Conservation (phyloP, 164 flowering plant genomes). For the Cinnamomum micranthum region DNA sequence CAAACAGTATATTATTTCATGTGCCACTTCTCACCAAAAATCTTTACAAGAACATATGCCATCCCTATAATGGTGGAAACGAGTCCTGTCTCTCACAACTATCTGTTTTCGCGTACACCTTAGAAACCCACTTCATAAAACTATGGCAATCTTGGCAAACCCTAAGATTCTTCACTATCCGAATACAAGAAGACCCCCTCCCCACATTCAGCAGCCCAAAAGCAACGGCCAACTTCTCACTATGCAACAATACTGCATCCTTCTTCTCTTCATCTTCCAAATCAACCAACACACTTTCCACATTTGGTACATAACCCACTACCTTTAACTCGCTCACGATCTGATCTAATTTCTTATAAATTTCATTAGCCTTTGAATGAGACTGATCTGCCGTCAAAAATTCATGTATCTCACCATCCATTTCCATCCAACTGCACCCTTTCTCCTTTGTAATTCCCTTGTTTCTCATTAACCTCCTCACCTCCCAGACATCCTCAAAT, state of each 20-base stretch:
- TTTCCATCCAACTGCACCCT: conserved; percentile 62
- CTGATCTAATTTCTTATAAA: conserved; percentile 49
- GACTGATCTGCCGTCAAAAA: conserved; percentile 55
- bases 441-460: conserved; percentile 56
- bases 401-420: conserved; percentile 49
- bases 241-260: conserved; percentile 60
- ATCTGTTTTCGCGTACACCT: conserved; percentile 49
- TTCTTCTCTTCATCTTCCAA: conserved; percentile 68
- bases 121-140: conserved; percentile 66
- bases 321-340: conserved; percentile 42
- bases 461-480: conserved; percentile 54
- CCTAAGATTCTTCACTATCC: conserved; percentile 69
- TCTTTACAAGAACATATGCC: conserved; percentile 51
- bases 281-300: conserved; percentile 46
- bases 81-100: conserved; percentile 61
- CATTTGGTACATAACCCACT: conserved; percentile 57
- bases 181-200: conserved; percentile 38
- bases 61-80: conserved; percentile 71
- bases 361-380: conserved; percentile 45
- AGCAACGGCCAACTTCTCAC: conserved; percentile 79
- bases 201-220: conserved; percentile 41
- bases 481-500: conserved; percentile 55
- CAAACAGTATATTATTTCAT: background rate
- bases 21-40: conserved; percentile 17
- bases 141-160: conserved; percentile 78